Base-by-base conservation (phyloP, 495 filamentous ascomycete genomes). In the Aspergillus bertholletiae region DNA sequence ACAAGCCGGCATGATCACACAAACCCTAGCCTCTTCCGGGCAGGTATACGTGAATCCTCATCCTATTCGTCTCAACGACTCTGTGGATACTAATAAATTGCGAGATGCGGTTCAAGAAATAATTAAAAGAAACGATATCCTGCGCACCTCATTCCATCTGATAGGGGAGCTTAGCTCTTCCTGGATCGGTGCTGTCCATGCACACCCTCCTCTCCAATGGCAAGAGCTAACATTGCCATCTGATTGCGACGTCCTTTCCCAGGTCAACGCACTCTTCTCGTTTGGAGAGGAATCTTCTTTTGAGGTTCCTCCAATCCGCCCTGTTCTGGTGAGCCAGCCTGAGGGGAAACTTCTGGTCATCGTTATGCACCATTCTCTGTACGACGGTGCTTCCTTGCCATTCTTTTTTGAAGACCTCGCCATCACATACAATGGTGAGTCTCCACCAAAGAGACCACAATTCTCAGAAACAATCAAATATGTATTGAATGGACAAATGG, bases 351-450 rank as follows among this genome's bases (percentile, higher is more conserved):
- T 65, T 30, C 51, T 75, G 23, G 54, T 74, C 22, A 46, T 75
- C 20, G 59, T 70, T 18, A 78, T 95, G 26, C 87, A 93, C 62
- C 93, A 97, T 64, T 90, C 84, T 4, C 72, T 97, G 0, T 97
- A 97, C 62, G 93, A 97, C 68, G 92, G 88, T 8, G 88, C 79
- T 62, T 93, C 90, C 48, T 77, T 96, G 18, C 72, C 80, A 5
- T 68, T 92, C 15, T 65, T 96, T 0, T 74, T 96, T 11, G 72
- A 77, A n/a, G 73, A 79, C 34, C 70, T 92, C 15, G 71, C 70
- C 28, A 63, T 53, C 3, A 60, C 59, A 7, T 77, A 76, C 50
- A 46, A 56, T 15, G 71, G 68, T 9, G 53, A 57, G 17, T 21
- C 54, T 5, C 59, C 57, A 4, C 23, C 45, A 0, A 32, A 59